Conservation (phyloP, 2,329 filamentous ascomycete genomes). For the Geosmithia morbida region DNA sequence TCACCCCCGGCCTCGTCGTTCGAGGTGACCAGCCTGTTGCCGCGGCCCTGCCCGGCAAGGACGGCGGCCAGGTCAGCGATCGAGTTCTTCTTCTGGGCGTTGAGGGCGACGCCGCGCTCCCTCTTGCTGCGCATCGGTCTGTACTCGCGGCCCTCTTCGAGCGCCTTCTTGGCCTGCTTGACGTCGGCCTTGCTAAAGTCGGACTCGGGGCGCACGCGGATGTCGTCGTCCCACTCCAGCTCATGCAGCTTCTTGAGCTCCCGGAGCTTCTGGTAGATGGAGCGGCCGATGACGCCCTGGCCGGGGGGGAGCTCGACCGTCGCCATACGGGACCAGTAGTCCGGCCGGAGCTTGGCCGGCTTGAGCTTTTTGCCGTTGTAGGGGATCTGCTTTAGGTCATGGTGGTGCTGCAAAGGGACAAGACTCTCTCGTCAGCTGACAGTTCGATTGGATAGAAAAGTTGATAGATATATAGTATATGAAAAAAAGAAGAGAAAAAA, state of each 20-base stretch:
- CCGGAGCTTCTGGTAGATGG: conserved; percentile 47
- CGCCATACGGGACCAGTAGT: conserved; percentile 51
- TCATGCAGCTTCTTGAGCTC: conserved; percentile 51
- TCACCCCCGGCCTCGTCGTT: conserved; percentile 6
- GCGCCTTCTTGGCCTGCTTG: conserved; percentile 15
- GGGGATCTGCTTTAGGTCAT: conserved; percentile 40
- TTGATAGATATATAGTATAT: too few relatives aligned
- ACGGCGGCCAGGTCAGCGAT: conserved; percentile 51
- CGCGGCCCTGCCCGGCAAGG: conserved; percentile 33
- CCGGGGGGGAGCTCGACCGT: conserved; percentile 41
- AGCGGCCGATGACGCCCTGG: conserved; percentile 37
- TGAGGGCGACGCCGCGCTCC: conserved; percentile 36
- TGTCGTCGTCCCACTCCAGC: conserved; percentile 39
- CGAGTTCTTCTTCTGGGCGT: conserved; percentile 45
- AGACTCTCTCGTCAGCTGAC: background rate
- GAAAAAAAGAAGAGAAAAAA: too few relatives aligned
- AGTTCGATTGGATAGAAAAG: background rate
- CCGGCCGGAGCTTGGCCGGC: conserved; percentile 47
- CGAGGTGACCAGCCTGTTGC: conserved; percentile 27
- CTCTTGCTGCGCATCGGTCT: conserved; percentile 18
- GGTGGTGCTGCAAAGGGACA: conserved; percentile 16
- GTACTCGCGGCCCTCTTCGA: conserved; percentile 15
- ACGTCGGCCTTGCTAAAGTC: conserved; percentile 18
- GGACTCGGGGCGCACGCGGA: conserved; percentile 23
- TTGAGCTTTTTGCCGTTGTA: conserved; percentile 56